These are phyloP conservation scores for Coffea eugenioides DNA, from an alignment of 257 asterid genomes.

Conservation along the genomic window DNA sequence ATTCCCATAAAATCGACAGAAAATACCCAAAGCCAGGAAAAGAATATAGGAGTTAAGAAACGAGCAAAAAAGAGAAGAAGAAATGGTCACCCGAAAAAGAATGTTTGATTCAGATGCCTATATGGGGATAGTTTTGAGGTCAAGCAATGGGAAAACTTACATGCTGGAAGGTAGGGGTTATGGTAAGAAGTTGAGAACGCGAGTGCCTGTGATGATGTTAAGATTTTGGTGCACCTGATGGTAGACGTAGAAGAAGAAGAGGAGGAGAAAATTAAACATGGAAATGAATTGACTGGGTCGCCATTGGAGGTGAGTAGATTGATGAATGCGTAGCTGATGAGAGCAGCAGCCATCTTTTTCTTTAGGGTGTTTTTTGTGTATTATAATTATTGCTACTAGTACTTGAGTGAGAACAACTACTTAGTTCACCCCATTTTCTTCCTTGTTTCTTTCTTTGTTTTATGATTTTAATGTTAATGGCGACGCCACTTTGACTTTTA, in stretches of 20 bases:
- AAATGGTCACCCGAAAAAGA: not conserved
- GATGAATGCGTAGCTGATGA: constrained; percentile 33
- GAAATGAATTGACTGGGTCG: constrained; percentile 40
- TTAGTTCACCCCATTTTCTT: not conserved
- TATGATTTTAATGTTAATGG: not conserved
- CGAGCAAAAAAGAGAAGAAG: no score
- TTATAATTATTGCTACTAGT: not conserved
- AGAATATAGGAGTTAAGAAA: not conserved
- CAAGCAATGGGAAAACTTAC: not conserved
- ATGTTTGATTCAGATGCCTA: not conserved
- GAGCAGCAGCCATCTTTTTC: constrained; percentile 44
- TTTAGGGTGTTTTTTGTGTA: not conserved
- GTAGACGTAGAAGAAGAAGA: not conserved
- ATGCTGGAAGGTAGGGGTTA: not conserved
- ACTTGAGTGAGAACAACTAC: not conserved
- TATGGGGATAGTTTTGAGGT: not conserved
- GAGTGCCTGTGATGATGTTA: not conserved
- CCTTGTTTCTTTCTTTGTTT: not conserved
- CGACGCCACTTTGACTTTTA: constrained; percentile 7
- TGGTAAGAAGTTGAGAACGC: not conserved
- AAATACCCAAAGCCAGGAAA: not conserved
- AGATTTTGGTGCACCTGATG: not conserved
- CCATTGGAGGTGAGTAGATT: constrained; percentile 29
- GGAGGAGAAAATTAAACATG: not conserved
- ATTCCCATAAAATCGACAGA: not conserved